Base-by-base conservation (phyloP, 495 filamentous ascomycete genomes). In the Zalerion maritima region DNA sequence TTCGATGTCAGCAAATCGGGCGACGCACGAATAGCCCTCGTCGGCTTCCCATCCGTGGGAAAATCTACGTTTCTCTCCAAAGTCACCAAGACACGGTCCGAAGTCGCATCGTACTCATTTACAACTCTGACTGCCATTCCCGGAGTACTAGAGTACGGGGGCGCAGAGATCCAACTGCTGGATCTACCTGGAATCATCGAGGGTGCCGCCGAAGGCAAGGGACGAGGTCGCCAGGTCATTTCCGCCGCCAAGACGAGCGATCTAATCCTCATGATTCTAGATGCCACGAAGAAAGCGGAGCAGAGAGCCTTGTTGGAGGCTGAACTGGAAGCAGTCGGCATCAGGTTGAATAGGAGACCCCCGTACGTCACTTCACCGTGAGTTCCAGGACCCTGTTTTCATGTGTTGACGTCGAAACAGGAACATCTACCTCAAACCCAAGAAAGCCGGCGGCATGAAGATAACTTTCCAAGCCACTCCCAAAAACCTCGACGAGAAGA, bases 171-270 rank as follows among this genome's bases (percentile, higher is more conserved):
- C 35, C 91, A 99, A 54, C 79, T 99, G 35, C 75, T 99, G 22
- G 91, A 99, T 78, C 60, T 99, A 34, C 91, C 91, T 0, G 91
- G 91, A 62, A 99, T 99, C 43, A 99, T 99, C 45, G 91, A 99
- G 49, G 91, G 91, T 26, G 91, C 91, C 20, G 61, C 84, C 0
- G 91, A 99, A 52, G 91, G 91, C 12, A 99, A 99, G 58, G 91
- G 91, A 14, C 60, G 89, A 69, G 89, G 89, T 26, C 63, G 89
- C 31, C 91, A 99, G 51, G 91, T 99, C 22, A 99, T 99, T 48
- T 92, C 82, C 18, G 91, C 91, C n/a, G 91, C 91, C 14, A 99
- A 93, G 76, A 96, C 91, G 9, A 94, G 85, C 60, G 91, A 99
- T 52, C 55, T 99, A 41, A 81, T 99, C 44, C 64, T 94, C 35